Percentiles rank a stretch among this genome's conserved stretches.
phyloP scores from a whole-genome alignment of 129 eudicot species.

The Saposhnikovia divaricata region DNA sequence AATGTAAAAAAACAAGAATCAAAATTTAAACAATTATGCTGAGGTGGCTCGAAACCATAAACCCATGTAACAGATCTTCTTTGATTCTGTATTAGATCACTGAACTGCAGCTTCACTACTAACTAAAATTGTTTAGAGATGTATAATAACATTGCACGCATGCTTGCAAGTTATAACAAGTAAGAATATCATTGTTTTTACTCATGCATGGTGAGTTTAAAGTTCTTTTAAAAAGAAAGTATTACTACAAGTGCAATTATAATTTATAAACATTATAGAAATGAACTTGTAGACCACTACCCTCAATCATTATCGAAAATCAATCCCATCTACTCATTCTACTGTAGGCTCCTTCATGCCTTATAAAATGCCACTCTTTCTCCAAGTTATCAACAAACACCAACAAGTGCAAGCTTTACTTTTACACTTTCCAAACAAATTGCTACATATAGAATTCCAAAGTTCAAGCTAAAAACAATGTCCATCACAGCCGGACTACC shows the following conservation, averaged over 20 bases:
- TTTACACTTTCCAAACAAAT: not conserved
- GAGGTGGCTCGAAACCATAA: too few relatives aligned
- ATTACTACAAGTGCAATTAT: not conserved
- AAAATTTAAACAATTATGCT: too few relatives aligned
- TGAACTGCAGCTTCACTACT: not conserved
- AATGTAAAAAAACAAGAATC: too few relatives aligned
- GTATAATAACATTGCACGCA: not conserved
- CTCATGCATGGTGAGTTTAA: not conserved
- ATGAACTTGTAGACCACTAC: not conserved
- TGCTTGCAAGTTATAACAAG: not conserved
- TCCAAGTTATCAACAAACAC: not conserved
- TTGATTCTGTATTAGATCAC: too few relatives aligned
- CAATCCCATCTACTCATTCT: not conserved
- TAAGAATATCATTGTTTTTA: too few relatives aligned
- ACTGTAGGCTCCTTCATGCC: conserved; percentile 1
- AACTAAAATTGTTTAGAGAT: too few relatives aligned
- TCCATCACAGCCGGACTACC: conserved; percentile 14
- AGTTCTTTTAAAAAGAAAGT: not conserved
- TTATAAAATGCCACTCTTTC: conserved; percentile 19
- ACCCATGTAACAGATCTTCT: too few relatives aligned
- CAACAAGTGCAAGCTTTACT: not conserved
- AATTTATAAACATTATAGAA: not conserved
- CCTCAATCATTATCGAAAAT: not conserved
- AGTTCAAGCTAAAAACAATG: conserved; percentile 23
- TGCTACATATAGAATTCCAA: not conserved